Percentiles rank a stretch among this genome's conserved stretches.
phyloP scores from a whole-genome alignment of 2,329 filamentous ascomycete species.

The Aspergillus fumigatiaffinis region DNA sequence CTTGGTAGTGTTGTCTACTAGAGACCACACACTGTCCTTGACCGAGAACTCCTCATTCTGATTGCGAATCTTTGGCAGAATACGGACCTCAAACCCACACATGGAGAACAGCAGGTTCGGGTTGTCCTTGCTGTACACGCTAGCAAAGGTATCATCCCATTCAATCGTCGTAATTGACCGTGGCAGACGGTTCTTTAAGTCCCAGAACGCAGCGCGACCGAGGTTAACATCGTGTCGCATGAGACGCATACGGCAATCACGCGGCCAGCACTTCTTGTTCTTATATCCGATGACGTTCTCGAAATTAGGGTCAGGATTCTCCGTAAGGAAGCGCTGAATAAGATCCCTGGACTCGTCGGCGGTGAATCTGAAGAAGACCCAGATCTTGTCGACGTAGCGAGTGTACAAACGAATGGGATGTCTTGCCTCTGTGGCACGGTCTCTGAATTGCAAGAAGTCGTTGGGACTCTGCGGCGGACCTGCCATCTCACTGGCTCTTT shows the following conservation, averaged over 20 bases:
- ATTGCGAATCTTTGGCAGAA: constrained; percentile 91
- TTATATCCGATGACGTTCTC: constrained; percentile 99
- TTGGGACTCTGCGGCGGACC: constrained; percentile 91
- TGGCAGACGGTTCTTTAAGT: constrained; percentile 93
- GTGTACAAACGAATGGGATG: constrained; percentile 98
- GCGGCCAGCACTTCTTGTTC: constrained; percentile 99
- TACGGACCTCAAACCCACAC: constrained; percentile 95
- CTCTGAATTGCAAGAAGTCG: constrained; percentile 95
- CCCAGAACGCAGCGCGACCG: constrained; percentile 96
- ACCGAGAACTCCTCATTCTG: constrained; percentile 94
- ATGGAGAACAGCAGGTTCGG: constrained; percentile 96
- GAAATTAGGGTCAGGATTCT: constrained; percentile 97
- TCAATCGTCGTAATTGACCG: constrained; percentile 95
- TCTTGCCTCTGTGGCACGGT: constrained; percentile 83
- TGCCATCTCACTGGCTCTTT: constrained; percentile 96
- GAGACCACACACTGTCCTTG: constrained; percentile 97
- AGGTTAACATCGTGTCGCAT: constrained; percentile 99
- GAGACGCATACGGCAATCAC: constrained; percentile 93
- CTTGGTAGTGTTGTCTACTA: constrained; percentile 94
- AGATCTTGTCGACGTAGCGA: constrained; percentile 95
- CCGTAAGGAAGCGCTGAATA: constrained; percentile 95
- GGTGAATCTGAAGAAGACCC: constrained; percentile 92
- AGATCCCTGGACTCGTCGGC: constrained; percentile 93
- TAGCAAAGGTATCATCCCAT: constrained; percentile 98
- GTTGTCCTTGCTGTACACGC: constrained; percentile 96